These are phyloP conservation scores for Dipteronia dyeriana DNA, from an alignment of 345 rosid genomes.

Conservation along the genomic window DNA sequence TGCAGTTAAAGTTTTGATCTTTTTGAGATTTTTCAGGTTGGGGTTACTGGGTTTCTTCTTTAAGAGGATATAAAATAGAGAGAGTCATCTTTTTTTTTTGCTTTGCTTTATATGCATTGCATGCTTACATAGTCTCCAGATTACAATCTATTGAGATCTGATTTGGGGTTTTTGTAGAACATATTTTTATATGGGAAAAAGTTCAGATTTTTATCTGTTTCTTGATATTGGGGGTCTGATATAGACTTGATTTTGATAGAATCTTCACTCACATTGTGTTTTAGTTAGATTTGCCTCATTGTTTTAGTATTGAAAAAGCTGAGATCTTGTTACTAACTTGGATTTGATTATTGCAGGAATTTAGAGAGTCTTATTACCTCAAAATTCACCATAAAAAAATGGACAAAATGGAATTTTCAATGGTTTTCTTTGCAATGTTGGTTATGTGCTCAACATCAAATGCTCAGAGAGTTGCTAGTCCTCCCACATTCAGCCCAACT, in stretches of 20 bases:
- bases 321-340: constrained; percentile 3
- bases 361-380: constrained; percentile 24
- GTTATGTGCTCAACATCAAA: constrained; percentile 37
- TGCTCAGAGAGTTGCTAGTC: constrained; percentile 55
- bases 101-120: constrained; percentile 9
- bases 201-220: not conserved
- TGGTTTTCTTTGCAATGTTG: constrained; percentile 36
- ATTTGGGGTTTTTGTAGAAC: constrained; percentile 6
- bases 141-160: constrained; percentile 31
- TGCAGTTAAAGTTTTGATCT: constrained; percentile 13
- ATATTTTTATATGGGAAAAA: not conserved
- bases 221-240: constrained; percentile 8
- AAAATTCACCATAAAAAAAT: constrained; percentile 12
- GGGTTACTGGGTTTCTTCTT: not conserved
- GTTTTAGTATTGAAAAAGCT: not conserved
- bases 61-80: not conserved
- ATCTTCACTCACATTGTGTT: not conserved
- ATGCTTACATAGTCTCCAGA: constrained; percentile 14
- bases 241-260: not conserved
- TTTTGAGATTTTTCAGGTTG: constrained; percentile 20
- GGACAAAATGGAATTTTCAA: constrained; percentile 44
- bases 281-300: not conserved
- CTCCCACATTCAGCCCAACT: constrained; percentile 54
- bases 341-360: constrained; percentile 37
- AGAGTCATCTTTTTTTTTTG: not conserved